phyloP scores from a whole-genome alignment of 192 early-diverging fungal species.

The Diversispora epigaea region DNA sequence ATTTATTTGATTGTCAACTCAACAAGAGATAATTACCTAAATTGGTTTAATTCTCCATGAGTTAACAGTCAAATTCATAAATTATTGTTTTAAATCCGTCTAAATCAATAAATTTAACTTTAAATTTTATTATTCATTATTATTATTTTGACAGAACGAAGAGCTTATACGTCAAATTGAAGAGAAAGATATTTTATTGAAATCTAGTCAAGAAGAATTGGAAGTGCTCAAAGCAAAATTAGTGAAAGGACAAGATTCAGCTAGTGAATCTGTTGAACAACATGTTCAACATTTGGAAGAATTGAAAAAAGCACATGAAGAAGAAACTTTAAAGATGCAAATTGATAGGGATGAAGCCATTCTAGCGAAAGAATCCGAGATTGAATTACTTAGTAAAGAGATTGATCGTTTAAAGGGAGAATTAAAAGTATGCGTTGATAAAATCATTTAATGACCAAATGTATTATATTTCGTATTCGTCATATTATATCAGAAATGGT shows the following conservation, averaged over 20 bases:
- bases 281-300: slow-evolving; percentile 12
- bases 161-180: slow-evolving; percentile 18
- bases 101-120: background rate
- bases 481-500: too few species aligned
- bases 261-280: background rate
- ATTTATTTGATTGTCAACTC: background rate
- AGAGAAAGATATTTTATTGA: slow-evolving; percentile 27
- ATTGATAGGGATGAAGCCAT: slow-evolving; percentile 20
- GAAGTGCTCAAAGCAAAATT: slow-evolving; percentile 2
- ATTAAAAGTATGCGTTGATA: too few species aligned
- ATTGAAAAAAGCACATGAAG: slow-evolving; percentile 25
- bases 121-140: background rate
- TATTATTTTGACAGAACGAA: slow-evolving; percentile 15
- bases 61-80: too few species aligned
- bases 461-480: too few species aligned
- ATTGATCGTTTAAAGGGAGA: background rate
- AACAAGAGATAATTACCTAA: background rate
- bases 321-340: slow-evolving; percentile 19
- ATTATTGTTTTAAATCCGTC: too few species aligned
- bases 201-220: slow-evolving; percentile 17
- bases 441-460: too few species aligned
- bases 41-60: background rate
- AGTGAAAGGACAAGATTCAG: background rate
- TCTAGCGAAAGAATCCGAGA: slow-evolving; percentile 15
- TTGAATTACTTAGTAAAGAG: background rate